phyloP scores from a whole-genome alignment of 257 asterid species.

The Ophiorrhiza pumila region DNA sequence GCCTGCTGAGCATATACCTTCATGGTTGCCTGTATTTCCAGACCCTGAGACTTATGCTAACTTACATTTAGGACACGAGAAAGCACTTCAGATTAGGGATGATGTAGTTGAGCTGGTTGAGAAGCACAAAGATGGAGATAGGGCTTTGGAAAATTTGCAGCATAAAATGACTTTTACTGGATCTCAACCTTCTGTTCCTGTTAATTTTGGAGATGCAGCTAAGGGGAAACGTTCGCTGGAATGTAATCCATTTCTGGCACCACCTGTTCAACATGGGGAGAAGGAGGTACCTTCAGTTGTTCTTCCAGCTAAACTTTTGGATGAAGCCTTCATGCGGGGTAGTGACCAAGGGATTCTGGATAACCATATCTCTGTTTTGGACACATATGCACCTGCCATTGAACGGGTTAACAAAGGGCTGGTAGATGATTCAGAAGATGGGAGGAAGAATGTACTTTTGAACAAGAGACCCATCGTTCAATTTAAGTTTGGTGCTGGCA shows the following conservation, averaged over 20 bases:
- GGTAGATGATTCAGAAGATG: conserved; percentile 34
- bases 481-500: conserved; percentile 42
- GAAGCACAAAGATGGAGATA: conserved; percentile 35
- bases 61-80: conserved; percentile 27
- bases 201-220: conserved; percentile 37
- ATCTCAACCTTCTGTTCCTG: conserved; percentile 35
- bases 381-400: conserved; percentile 36
- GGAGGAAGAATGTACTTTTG: conserved; percentile 35
- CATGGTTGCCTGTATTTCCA: conserved; percentile 42
- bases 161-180: conserved; percentile 39
- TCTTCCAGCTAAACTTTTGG: conserved; percentile 46
- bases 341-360: conserved; percentile 27
- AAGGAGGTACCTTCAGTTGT: conserved; percentile 51
- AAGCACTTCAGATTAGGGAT: conserved; percentile 26
- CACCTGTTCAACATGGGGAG: conserved; percentile 62
- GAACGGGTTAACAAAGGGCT: conserved; percentile 32
- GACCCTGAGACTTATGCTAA: conserved; percentile 33
- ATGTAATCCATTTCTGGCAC: conserved; percentile 61
- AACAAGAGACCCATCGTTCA: conserved; percentile 51
- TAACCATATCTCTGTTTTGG: conserved; percentile 32
- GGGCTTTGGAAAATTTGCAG: conserved; percentile 37
- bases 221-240: conserved; percentile 41
- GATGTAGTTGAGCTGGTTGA: conserved; percentile 32
- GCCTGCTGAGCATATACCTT: conserved; percentile 56
- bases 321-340: conserved; percentile 29